Conservation (phyloP, 2,329 filamentous ascomycete species). For the Colletotrichum chlorophyti region DNA sequence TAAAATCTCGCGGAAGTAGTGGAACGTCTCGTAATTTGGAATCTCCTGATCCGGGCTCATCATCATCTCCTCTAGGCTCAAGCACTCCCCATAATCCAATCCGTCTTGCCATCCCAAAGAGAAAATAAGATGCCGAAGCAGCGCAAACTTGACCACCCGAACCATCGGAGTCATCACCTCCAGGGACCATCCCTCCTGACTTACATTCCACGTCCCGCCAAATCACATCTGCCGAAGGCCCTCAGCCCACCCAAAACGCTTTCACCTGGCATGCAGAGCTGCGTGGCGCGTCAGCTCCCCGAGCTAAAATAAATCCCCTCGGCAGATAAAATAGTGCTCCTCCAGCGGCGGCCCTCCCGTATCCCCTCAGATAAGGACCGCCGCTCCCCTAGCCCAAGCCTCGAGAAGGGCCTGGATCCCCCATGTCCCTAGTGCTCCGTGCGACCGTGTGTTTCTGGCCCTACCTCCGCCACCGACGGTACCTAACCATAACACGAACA, state of each 20-base stretch:
- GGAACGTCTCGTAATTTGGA: too few relatives aligned
- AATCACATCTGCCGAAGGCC: conserved; percentile 22
- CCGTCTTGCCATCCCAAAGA: too few relatives aligned
- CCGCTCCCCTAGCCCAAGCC: not conserved
- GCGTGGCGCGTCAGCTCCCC: conserved; percentile 14
- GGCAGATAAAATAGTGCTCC: conserved; percentile 16
- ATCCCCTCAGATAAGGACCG: too few relatives aligned
- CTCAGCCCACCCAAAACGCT: not conserved
- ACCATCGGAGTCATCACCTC: not conserved
- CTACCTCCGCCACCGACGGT: not conserved
- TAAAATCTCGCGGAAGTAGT: too few relatives aligned
- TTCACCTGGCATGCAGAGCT: not conserved
- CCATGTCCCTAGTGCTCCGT: not conserved
- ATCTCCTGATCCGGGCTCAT: too few relatives aligned
- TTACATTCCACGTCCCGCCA: not conserved
- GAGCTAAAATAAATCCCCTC: conserved; percentile 14
- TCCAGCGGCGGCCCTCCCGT: not conserved
- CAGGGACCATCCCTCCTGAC: conserved; percentile 17
- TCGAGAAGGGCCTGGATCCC: not conserved
- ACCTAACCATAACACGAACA: conserved; percentile 20
- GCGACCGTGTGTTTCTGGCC: conserved; percentile 6
- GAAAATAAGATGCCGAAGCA: too few relatives aligned
- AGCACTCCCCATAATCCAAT: too few relatives aligned
- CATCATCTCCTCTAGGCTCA: too few relatives aligned
- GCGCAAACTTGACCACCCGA: too few relatives aligned